Percentiles rank a stretch among this genome's conserved stretches.
Conservation (phyloP, 805 yeast species). For the Candida chilensis region DNA sequence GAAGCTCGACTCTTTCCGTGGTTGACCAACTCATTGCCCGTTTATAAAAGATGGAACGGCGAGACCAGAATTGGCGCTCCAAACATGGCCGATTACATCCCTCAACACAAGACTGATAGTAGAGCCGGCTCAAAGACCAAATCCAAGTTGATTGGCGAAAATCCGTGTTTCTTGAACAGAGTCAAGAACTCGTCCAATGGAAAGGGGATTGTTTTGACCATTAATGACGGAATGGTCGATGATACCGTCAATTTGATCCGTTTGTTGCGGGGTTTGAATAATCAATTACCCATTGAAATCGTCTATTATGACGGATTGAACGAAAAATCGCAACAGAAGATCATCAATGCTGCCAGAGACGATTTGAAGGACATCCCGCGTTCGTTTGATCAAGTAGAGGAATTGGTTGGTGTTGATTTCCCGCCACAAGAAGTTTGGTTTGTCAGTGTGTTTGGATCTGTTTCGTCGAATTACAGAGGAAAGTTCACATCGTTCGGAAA, state of each 20-base stretch:
- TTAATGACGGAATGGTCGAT: slow-evolving; percentile 15
- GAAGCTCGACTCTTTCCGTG: slow-evolving; percentile 31
- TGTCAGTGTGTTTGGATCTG: slow-evolving; percentile 14
- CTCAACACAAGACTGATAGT: slow-evolving; percentile 1
- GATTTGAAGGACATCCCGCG: slow-evolving; percentile 2
- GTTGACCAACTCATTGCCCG: slow-evolving; percentile 27
- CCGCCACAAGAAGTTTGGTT: slow-evolving; percentile 21
- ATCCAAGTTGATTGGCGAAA: too few relatives aligned
- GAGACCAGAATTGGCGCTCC: slow-evolving; percentile 14
- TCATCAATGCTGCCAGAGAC: slow-evolving; percentile 12
- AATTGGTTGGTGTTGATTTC: slow-evolving; percentile 3
- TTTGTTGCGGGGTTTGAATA: slow-evolving; percentile 16
- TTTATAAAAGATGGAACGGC: slow-evolving; percentile 30
- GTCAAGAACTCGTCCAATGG: slow-evolving; percentile 15
- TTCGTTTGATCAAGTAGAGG: slow-evolving; percentile 1
- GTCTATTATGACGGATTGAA: slow-evolving; percentile 16
- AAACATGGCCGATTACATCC: slow-evolving; percentile 10
- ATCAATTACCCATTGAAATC: slow-evolving; percentile 21
- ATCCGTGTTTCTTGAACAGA: slow-evolving; percentile 15
- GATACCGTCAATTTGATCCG: slow-evolving; percentile 13
- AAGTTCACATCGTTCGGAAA: slow-evolving; percentile 22
- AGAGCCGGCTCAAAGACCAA: too few relatives aligned
- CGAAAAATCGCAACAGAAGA: slow-evolving; percentile 10
- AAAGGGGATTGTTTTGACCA: slow-evolving; percentile 21
- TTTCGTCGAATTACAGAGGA: slow-evolving; percentile 8